phyloP scores from a whole-genome alignment of 1,284 basidiomycete genomes.

The Cerioporus squamosus region DNA sequence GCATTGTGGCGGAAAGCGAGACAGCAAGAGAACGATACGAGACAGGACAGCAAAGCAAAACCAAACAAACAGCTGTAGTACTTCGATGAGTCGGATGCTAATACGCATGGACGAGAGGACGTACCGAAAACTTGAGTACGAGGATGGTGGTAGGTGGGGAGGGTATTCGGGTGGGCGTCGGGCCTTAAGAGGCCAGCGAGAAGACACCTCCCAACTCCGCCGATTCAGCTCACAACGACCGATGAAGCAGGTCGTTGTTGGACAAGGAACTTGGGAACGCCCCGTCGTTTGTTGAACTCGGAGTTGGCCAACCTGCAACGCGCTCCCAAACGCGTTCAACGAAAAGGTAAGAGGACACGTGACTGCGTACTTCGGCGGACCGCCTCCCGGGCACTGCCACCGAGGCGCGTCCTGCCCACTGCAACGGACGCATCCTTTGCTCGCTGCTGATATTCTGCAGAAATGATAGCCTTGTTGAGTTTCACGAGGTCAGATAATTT shows the following conservation, averaged over 20 bases:
- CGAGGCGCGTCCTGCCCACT: too few relatives aligned
- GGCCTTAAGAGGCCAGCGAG: conserved; percentile 7
- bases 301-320: not conserved
- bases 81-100: too few relatives aligned
- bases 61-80: not conserved
- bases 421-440: too few relatives aligned
- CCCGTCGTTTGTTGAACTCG: conserved; percentile 1
- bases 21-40: not conserved
- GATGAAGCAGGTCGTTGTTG: too few relatives aligned
- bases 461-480: too few relatives aligned
- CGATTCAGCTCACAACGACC: too few relatives aligned
- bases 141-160: not conserved
- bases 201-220: not conserved
- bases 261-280: too few relatives aligned
- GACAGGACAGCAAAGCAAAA: not conserved
- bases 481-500: too few relatives aligned
- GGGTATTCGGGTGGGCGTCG: not conserved
- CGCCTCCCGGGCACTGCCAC: too few relatives aligned
- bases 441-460: too few relatives aligned
- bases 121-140: conserved; percentile 1
- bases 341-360: not conserved
- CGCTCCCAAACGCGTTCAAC: conserved; percentile 1
- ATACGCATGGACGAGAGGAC: not conserved
- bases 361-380: not conserved
- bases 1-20: conserved; percentile 41